Base-by-base conservation (phyloP, 306 rosid species). In the Quercus aquifolioides region DNA sequence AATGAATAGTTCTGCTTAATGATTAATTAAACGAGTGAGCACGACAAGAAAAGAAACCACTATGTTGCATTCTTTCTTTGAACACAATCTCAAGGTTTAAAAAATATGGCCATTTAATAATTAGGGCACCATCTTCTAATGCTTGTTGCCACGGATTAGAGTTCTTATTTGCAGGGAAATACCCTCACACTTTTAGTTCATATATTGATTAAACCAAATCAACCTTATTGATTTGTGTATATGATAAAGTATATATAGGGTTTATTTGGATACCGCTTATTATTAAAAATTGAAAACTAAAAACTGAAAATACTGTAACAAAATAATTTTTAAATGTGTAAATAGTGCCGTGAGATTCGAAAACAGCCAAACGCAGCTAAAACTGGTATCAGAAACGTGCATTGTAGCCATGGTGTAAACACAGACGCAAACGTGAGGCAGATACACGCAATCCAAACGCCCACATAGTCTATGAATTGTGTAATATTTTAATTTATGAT, bases 261-360 rank as follows among this genome's bases (percentile, higher is more conserved):
- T 33, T 0, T 5, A 0, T 33, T 33, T 33, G 1, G 0, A 5
- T 33, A 33, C 1, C 0, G 38, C 1, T 33, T 33, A 33, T 33
- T 33, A 1, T 0, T 33, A 1, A 33, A 33, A 33, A 33, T 1
- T 26, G 2, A 26, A 26, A 26, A 5, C 1, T 33, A 1, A 33
- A 33, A 33, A 33, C 1, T 26, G 26, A 26, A 26, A 26, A 26
- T 1, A 33, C 38, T 33, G 6, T 33, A 33, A 0, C 0, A 33
- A 33, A 33, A 33, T 33, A 33, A 33, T 5, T 33, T 33, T 33
- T 33, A 5, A 33, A 33, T 33, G 1, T 33, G 6, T 33, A 0
- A 33, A 33, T 33, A 33, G 6, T 5, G 0, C 0, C 0, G 6
- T 33, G 0, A 0, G 38, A 33, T 6, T 0, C 1, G 1, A 33